A percentile compares a stretch with the other conserved stretches of the same genome.
These are phyloP conservation scores for Aureobasidium leucospermi DNA, from an alignment of 2,329 filamentous ascomycete species.

Conservation along the genomic window DNA sequence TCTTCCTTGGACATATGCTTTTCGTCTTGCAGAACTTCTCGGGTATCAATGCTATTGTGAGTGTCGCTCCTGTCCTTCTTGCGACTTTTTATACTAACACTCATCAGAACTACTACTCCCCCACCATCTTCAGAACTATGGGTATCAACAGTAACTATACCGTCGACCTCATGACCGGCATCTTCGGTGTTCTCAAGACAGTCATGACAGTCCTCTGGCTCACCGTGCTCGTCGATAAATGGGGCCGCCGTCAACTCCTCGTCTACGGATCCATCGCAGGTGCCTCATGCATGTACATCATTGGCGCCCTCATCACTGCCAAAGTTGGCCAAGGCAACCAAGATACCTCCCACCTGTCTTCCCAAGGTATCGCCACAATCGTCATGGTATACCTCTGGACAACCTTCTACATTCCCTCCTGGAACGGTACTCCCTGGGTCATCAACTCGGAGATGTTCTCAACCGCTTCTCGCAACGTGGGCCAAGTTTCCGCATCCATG, in stretches of 20 bases:
- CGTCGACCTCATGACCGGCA: conserved; percentile 47
- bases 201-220: conserved; percentile 32
- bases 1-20: conserved; percentile 17
- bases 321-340: conserved; percentile 29
- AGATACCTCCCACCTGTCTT: conserved; percentile 36
- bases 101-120: conserved; percentile 51
- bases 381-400: conserved; percentile 50
- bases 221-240: conserved; percentile 33
- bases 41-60: conserved; percentile 15
- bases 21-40: conserved; percentile 17
- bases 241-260: conserved; percentile 35
- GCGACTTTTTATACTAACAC: neutral
- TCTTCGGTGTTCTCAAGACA: conserved; percentile 24
- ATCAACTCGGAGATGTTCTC: conserved; percentile 44
- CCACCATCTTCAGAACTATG: conserved; percentile 60
- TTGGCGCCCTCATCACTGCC: conserved; percentile 48
- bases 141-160: conserved; percentile 54
- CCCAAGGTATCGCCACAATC: conserved; percentile 45
- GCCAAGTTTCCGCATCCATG: conserved; percentile 26
- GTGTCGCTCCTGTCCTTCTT: neutral
- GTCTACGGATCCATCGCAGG: conserved; percentile 44
- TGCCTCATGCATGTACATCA: conserved; percentile 44
- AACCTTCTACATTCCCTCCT: conserved; percentile 42
- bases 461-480: conserved; percentile 31
- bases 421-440: conserved; percentile 30